Evolutionary conservation across 257 asterid genomes (phyloP).

Genomic region (Fraxinus pennsylvanica): DNA sequence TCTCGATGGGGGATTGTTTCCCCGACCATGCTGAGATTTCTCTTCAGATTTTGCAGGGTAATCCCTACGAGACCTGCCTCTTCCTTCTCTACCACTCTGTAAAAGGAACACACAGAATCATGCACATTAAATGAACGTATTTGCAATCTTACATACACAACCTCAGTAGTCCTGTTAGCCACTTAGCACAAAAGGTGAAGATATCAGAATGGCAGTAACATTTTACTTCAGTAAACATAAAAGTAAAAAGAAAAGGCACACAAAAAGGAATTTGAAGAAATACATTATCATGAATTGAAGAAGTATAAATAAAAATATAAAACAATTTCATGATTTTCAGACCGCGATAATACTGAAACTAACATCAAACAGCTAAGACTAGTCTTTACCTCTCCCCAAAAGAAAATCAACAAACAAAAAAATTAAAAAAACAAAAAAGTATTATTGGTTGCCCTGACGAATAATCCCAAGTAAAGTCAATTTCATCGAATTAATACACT

Average conservation of each 20-base stretch:
- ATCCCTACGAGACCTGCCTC: conserved; percentile 71
- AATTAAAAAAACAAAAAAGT: not conserved
- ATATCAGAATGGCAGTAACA: not conserved
- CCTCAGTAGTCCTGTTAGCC: not conserved
- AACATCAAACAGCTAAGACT: not conserved
- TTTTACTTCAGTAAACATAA: not conserved
- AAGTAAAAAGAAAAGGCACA: not conserved
- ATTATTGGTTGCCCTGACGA: not conserved
- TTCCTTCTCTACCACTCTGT: conserved; percentile 73
- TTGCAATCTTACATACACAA: not conserved
- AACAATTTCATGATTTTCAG: not conserved
- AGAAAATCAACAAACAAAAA: not conserved
- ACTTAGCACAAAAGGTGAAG: conserved; percentile 3
- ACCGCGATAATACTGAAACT: not conserved
- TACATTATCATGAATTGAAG: not conserved
- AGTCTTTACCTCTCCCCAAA: not conserved
- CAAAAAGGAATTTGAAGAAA: not conserved
- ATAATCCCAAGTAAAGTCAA: not conserved
- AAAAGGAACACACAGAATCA: conserved; percentile 19
- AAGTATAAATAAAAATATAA: not conserved
- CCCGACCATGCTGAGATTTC: conserved; percentile 56
- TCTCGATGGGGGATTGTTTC: conserved; percentile 76
- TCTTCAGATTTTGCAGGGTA: conserved; percentile 69
- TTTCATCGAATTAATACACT: not conserved
- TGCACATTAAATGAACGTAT: not conserved